phyloP scores from a whole-genome alignment of 768 basidiomycete genomes.

The Grammothele lineata region DNA sequence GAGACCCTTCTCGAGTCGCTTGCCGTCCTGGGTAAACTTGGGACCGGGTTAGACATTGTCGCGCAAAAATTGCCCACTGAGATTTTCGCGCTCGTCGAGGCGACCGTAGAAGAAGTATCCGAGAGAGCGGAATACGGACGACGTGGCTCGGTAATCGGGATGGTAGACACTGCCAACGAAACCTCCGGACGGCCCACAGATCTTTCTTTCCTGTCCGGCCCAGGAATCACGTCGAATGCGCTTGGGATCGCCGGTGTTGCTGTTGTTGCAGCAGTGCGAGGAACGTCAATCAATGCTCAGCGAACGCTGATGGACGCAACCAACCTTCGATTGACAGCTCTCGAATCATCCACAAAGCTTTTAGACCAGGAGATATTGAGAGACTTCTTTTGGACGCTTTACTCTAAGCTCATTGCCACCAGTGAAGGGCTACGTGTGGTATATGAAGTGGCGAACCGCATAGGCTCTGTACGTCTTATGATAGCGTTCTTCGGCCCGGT shows the following conservation, averaged over 20 bases:
- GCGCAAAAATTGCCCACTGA: constrained; percentile 81
- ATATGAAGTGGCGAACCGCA: constrained; percentile 86
- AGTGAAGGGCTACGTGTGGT: constrained; percentile 86
- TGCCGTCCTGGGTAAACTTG: constrained; percentile 85
- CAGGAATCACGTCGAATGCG: constrained; percentile 10
- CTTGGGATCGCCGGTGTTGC: constrained; percentile 21
- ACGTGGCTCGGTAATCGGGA: constrained; percentile 37
- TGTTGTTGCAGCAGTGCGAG: constrained; percentile 9
- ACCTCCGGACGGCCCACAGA: constrained; percentile 10
- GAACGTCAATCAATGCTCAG: constrained; percentile 3
- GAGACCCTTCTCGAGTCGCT: constrained; percentile 92
- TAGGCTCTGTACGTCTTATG: constrained; percentile 71
- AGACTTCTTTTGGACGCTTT: constrained; percentile 97
- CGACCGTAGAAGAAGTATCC: constrained; percentile 85
- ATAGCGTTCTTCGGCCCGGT: too few relatives aligned
- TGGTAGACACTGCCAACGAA: constrained; percentile 23
- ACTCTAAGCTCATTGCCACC: constrained; percentile 92
- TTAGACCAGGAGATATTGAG: constrained; percentile 80
- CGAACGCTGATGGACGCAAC: constrained; percentile 35
- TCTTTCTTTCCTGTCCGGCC: constrained; percentile 13
- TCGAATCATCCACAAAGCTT: constrained; percentile 69
- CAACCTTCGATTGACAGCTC: constrained; percentile 59
- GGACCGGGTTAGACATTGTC: constrained; percentile 76
- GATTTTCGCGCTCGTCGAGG: constrained; percentile 80
- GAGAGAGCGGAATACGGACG: constrained; percentile 83